Evolutionary conservation across 306 rosid genomes (phyloP).

Genomic region (Trifolium repens): DNA sequence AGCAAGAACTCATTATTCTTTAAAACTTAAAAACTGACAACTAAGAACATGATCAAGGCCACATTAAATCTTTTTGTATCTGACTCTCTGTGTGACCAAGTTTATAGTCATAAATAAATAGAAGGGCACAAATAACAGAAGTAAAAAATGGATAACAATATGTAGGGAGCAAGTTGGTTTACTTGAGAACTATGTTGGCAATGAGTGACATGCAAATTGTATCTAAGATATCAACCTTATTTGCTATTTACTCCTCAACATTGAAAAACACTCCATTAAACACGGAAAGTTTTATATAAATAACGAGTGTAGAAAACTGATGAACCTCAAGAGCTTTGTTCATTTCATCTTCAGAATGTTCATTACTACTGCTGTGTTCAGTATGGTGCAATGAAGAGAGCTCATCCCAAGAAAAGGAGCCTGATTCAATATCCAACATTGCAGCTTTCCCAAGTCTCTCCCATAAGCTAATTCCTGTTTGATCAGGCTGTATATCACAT

Average conservation of each 20-base stretch:
- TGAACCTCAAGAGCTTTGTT: constrained; percentile 84
- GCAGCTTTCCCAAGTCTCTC: constrained; percentile 94
- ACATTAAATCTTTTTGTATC: no score
- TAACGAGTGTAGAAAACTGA: constrained; percentile 32
- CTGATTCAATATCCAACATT: constrained; percentile 70
- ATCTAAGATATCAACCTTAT: constrained; percentile 16
- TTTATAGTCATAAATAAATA: background rate
- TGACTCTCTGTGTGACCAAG: no score
- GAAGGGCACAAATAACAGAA: background rate
- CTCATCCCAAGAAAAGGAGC: constrained; percentile 75
- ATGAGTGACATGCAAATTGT: background rate
- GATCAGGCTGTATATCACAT: constrained; percentile 49
- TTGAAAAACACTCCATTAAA: background rate
- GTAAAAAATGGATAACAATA: constrained; percentile 11
- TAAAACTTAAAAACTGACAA: no score
- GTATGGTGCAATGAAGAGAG: constrained; percentile 89
- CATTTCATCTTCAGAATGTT: constrained; percentile 85
- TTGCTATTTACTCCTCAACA: constrained; percentile 29
- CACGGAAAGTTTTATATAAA: background rate
- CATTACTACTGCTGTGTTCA: constrained; percentile 73
- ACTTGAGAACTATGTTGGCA: background rate
- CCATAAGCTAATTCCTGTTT: constrained; percentile 77
- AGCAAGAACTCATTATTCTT: no score
- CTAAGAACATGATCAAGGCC: no score
- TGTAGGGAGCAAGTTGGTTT: constrained; percentile 6